These are phyloP conservation scores for Wilhelminamyces savonicus DNA, from an alignment of 805 yeast genomes.

Conservation along the genomic window DNA sequence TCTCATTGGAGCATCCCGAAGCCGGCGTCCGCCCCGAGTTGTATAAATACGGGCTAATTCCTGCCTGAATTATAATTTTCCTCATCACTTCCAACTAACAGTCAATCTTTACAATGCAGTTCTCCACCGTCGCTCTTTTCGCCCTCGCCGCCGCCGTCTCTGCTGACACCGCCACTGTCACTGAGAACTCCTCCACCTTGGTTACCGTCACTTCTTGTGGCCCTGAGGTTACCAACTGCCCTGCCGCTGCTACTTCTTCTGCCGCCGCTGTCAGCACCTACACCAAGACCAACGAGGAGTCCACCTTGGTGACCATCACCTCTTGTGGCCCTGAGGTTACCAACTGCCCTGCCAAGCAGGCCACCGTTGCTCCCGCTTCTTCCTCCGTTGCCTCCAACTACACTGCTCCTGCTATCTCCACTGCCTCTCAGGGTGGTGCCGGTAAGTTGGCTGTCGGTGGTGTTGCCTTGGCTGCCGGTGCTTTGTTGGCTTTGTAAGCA, in stretches of 20 bases:
- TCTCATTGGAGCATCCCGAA: no score
- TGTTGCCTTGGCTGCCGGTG: constrained; percentile 8
- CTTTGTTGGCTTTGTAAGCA: constrained; percentile 26
- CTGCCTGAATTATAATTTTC: neutral
- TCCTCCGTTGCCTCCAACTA: constrained; percentile 12
- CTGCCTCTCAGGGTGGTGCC: constrained; percentile 19
- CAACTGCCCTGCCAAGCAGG: constrained; percentile 9
- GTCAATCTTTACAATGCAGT: constrained; percentile 9
- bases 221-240: constrained; percentile 12
- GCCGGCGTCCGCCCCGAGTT: neutral
- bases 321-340: constrained; percentile 12
- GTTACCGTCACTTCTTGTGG: constrained; percentile 17
- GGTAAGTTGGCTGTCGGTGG: constrained; percentile 9
- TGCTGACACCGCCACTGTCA: constrained; percentile 8
- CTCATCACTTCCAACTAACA: neutral
- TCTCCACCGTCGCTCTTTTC: constrained; percentile 15
- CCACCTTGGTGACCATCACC: constrained; percentile 15
- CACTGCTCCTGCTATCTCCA: constrained; percentile 9
- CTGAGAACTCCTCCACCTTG: constrained; percentile 7
- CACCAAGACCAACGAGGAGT: constrained; percentile 4
- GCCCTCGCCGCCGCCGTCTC: constrained; percentile 12
- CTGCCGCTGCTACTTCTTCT: constrained; percentile 3
- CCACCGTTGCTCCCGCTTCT: constrained; percentile 3
- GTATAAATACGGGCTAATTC: neutral
- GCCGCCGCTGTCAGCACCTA: constrained; percentile 7